Base-by-base conservation (phyloP, 2,329 filamentous ascomycete genomes). In the Ceratocystis lukuohia region DNA sequence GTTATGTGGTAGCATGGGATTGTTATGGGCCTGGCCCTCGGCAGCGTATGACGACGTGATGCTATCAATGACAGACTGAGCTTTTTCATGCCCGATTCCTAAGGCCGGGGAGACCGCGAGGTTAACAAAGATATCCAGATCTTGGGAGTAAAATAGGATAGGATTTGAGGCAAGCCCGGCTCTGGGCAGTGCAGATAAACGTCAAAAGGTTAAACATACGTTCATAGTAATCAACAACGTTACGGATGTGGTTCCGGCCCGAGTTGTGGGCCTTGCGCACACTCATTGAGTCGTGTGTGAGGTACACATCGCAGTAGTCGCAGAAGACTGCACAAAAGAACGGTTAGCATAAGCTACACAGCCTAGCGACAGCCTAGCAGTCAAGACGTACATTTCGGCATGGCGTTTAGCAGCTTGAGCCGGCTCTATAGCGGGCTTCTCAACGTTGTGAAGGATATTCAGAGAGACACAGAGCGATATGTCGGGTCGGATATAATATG, bases 231-330 rank as follows among this genome's bases (percentile, higher is more conserved):
- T 96, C 92, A 72, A 96, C 88, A 37, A 99, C 94, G 77, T 99
- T 99, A 74, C 94, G 89, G 69, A 99, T 80, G 75, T 99, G 94
- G 79, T 99, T 99, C 72, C 93, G 86, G 69, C 94, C 94, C 75
- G 86, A 88, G 81, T 99, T 99, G 78, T 99, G 94, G 62, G 94
- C 94, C 80, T 97, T 97, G 73, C 94, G 92, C 78, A 99, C 94
- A 78, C 91, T 96, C 93, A 97, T 97, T 59, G 91, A 96, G 82
- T 99, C 94, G 83, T 99, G 94, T 71, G 94, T 99, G 72, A 99
- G 88, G 83, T 99, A 99, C 77, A 99, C 94, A 88, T 99, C 94
- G 84, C 94, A 99, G 79, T 99, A 99, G 77, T 99, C 94, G 82
- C 92, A 57, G 30, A 41, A 33, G n/a, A 22, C 37, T 57, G 3